phyloP scores from a whole-genome alignment of 1,284 basidiomycete species.

The Heterobasidion parviporum region DNA sequence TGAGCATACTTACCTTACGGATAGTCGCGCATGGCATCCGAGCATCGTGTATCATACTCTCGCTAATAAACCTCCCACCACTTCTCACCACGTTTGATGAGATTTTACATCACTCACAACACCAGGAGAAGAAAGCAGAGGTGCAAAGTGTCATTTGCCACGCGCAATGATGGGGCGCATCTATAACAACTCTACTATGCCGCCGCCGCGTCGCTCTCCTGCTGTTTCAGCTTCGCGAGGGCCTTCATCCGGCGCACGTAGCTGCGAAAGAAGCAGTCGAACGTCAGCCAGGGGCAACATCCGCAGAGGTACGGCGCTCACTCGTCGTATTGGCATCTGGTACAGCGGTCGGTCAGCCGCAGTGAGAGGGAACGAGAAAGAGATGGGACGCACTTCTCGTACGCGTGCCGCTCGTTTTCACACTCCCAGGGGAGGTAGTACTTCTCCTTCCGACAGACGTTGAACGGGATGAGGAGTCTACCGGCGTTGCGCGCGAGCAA shows the following conservation, averaged over 20 bases:
- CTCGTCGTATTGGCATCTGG: constrained; percentile 88
- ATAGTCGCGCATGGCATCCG: too few relatives aligned
- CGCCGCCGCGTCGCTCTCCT: constrained; percentile 50
- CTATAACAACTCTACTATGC: neutral
- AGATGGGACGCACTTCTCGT: constrained; percentile 57
- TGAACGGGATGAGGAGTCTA: constrained; percentile 81
- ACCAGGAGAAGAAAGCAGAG: neutral
- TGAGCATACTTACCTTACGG: neutral
- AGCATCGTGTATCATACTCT: neutral
- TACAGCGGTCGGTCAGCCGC: neutral
- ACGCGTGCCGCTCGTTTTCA: constrained; percentile 69
- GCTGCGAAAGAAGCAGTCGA: constrained; percentile 28
- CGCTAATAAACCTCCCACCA: neutral
- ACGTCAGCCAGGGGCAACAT: constrained; percentile 3
- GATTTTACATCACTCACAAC: neutral
- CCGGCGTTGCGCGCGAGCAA: neutral
- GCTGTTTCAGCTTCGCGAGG: constrained; percentile 63
- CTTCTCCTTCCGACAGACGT: constrained; percentile 69
- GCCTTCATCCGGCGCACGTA: constrained; percentile 81
- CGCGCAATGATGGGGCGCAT: too few relatives aligned
- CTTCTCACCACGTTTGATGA: neutral
- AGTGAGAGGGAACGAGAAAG: neutral
- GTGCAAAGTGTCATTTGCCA: too few relatives aligned
- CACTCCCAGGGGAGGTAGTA: constrained; percentile 79
- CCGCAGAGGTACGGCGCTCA: constrained; percentile 29